Evolutionary conservation across 192 early-diverging fungal species (phyloP).

Genomic region (Podila minutissima): DNA sequence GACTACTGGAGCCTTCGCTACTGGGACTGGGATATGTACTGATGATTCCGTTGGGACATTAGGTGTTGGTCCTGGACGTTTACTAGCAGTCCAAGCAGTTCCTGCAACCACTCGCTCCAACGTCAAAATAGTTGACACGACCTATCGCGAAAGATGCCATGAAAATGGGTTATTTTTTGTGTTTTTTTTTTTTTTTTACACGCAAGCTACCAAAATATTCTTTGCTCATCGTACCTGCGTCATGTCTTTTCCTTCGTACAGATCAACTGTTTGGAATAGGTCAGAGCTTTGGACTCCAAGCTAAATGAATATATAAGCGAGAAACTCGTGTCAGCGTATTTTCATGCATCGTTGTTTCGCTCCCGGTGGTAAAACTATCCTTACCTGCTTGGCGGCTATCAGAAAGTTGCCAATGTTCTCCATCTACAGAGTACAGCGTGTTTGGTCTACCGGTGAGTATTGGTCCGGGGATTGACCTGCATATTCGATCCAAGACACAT

Average conservation of each 20-base stretch:
- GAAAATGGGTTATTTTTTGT: not conserved
- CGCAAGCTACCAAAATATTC: not conserved
- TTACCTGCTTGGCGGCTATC: conserved; percentile 70
- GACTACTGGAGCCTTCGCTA: conserved; percentile 2
- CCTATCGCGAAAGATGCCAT: conserved; percentile 53
- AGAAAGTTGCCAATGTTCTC: conserved; percentile 85
- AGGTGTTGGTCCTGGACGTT: conserved; percentile 38
- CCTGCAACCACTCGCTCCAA: conserved; percentile 70
- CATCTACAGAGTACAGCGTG: conserved; percentile 63
- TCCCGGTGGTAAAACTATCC: not conserved
- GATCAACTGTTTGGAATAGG: conserved; percentile 83
- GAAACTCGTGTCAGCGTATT: not conserved
- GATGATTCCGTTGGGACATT: conserved; percentile 11
- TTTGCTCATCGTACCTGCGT: conserved; percentile 50
- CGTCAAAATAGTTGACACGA: conserved; percentile 78
- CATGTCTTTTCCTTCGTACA: conserved; percentile 87
- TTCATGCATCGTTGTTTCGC: not conserved
- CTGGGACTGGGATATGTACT: conserved; percentile 3
- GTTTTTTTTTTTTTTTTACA: not conserved
- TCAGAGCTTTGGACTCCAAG: conserved; percentile 79
- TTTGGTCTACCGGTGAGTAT: no score
- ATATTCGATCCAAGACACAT: not conserved
- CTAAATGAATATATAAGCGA: conserved; percentile 22
- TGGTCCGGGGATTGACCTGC: not conserved
- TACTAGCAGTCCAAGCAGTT: conserved; percentile 17